Conservation (phyloP, 352 stramenopile species). For the Phytophthora capsici region DNA sequence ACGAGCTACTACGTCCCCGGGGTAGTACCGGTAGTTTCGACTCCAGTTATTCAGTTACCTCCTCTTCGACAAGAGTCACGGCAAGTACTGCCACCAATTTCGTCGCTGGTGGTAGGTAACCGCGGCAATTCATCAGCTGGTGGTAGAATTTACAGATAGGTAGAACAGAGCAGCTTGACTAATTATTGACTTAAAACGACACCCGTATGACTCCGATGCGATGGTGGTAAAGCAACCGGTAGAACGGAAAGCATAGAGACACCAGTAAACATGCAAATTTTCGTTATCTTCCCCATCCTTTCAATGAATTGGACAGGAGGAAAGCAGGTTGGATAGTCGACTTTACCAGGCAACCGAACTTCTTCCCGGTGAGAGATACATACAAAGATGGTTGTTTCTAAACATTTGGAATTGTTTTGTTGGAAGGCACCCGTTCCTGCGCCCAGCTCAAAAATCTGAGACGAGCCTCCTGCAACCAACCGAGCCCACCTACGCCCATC, state of each 20-base stretch:
- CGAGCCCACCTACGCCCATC: too few species aligned
- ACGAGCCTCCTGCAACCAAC: too few species aligned
- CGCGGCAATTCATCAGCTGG: too few species aligned
- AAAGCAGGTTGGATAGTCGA: constrained; percentile 18
- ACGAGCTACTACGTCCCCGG: constrained; percentile 16
- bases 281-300: constrained; percentile 14
- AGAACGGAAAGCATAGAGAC: constrained; percentile 1
- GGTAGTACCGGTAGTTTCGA: constrained; percentile 10
- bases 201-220: constrained; percentile 15
- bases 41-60: constrained; percentile 33
- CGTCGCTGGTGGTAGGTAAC: constrained; percentile 44
- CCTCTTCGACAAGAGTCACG: constrained; percentile 43
- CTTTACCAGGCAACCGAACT: constrained; percentile 11
- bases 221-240: constrained; percentile 7
- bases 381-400: too few species aligned
- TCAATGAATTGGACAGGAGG: background rate
- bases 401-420: too few species aligned
- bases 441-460: too few species aligned
- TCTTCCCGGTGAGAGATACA: constrained; percentile 5
- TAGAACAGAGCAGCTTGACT: constrained; percentile 22
- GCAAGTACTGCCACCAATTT: constrained; percentile 57
- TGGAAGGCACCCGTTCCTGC: too few species aligned
- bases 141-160: constrained; percentile 25
- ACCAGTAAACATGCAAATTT: constrained; percentile 7
- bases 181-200: constrained; percentile 27